These are phyloP conservation scores for Colletotrichum abscissum DNA, from an alignment of 2,329 filamentous ascomycete genomes.

Conservation along the genomic window DNA sequence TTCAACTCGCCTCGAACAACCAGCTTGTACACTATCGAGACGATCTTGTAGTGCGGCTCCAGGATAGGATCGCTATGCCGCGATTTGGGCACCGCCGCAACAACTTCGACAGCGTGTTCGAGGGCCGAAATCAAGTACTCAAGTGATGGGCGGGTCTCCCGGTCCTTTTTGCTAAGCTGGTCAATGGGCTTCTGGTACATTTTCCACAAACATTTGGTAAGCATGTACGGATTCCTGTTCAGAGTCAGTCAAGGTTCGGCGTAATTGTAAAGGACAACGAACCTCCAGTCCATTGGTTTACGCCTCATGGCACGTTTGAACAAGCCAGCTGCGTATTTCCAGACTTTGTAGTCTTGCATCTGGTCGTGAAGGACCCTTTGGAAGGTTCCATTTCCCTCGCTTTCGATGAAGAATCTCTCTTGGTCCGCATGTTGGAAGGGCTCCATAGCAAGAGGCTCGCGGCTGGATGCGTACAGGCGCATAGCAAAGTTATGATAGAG, in stretches of 20 bases:
- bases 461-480: conserved; percentile 71
- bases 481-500: conserved; percentile 71
- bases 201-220: conserved; percentile 72
- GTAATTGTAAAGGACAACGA: conserved; percentile 40
- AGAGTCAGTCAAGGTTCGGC: conserved; percentile 39
- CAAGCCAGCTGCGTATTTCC: conserved; percentile 68
- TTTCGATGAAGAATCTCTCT: conserved; percentile 67
- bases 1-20: conserved; percentile 66
- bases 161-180: conserved; percentile 56
- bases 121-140: conserved; percentile 59
- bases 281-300: conserved; percentile 68
- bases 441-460: conserved; percentile 72
- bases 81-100: conserved; percentile 63
- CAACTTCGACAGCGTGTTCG: conserved; percentile 62
- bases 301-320: conserved; percentile 67
- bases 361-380: conserved; percentile 64
- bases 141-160: conserved; percentile 49
- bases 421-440: conserved; percentile 68
- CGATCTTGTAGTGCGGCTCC: conserved; percentile 92
- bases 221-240: conserved; percentile 67
- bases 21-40: conserved; percentile 85
- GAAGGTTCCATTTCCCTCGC: conserved; percentile 61
- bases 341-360: conserved; percentile 70
- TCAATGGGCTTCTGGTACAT: conserved; percentile 65
- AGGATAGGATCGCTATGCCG: conserved; percentile 80